Percentiles rank a stretch among this genome's conserved stretches.
Evolutionary conservation across 495 filamentous ascomycete species (phyloP).

Genomic region (Evernia prunastri): DNA sequence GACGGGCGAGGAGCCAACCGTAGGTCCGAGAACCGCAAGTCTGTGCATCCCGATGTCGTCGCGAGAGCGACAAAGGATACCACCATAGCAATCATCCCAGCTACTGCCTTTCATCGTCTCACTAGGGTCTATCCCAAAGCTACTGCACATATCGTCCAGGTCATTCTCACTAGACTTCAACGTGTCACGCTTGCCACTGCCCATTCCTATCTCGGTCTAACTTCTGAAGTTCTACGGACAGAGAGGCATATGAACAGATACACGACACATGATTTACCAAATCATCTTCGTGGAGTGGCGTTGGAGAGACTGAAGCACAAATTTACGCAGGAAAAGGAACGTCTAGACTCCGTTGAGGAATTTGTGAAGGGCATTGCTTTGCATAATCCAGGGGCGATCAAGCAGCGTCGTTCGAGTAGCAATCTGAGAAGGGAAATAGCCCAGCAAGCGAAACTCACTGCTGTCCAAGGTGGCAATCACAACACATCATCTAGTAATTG

Average conservation of each 20-base stretch:
- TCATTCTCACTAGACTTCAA: constrained; percentile 90
- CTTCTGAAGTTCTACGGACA: constrained; percentile 80
- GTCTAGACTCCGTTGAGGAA: constrained; percentile 70
- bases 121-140: constrained; percentile 95
- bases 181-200: constrained; percentile 90
- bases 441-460: constrained; percentile 53
- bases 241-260: constrained; percentile 89
- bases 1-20: constrained; percentile 6
- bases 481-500: constrained; percentile 11
- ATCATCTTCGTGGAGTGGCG: constrained; percentile 78
- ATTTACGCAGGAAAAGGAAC: constrained; percentile 78
- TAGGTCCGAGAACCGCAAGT: constrained; percentile 45
- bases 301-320: constrained; percentile 87
- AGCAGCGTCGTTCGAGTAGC: constrained; percentile 64
- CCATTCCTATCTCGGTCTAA: constrained; percentile 87
- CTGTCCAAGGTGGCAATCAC: constrained; percentile 30
- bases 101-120: constrained; percentile 85
- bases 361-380: constrained; percentile 89
- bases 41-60: constrained; percentile 93
- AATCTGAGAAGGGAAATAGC: constrained; percentile 74
- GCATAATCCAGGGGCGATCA: constrained; percentile 68
- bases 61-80: constrained; percentile 95
- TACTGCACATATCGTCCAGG: constrained; percentile 94
- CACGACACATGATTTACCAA: constrained; percentile 85
- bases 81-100: constrained; percentile 96